A percentile compares a stretch with the other conserved stretches of the same genome.
Conservation (phyloP, 495 filamentous ascomycete genomes). For the Penicillium argentinense region DNA sequence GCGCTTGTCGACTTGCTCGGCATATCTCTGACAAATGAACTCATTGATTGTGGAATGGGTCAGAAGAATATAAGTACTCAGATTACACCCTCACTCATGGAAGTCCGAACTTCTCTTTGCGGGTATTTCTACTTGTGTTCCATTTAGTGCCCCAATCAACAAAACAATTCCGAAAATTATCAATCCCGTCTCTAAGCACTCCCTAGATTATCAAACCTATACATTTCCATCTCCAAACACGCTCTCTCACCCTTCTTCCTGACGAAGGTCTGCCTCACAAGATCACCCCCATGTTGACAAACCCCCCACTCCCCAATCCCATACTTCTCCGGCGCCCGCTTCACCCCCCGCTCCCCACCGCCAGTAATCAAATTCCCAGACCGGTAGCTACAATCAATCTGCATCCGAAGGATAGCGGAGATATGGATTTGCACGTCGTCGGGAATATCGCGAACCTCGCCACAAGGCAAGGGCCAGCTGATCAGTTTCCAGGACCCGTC, state of each 20-base stretch:
- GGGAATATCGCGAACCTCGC: slow-evolving; percentile 76
- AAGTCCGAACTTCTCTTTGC: too few relatives aligned
- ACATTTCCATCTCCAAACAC: slow-evolving; percentile 4
- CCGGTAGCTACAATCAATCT: slow-evolving; percentile 58
- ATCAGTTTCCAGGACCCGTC: slow-evolving; percentile 77
- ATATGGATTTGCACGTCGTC: slow-evolving; percentile 64
- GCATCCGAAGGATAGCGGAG: slow-evolving; percentile 68
- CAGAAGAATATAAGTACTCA: too few relatives aligned
- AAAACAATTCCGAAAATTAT: too few relatives aligned
- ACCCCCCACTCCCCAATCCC: slow-evolving; percentile 70
- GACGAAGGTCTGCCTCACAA: slow-evolving; percentile 56
- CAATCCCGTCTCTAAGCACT: too few relatives aligned
- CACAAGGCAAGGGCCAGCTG: slow-evolving; percentile 69
- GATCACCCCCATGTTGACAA: slow-evolving; percentile 55
- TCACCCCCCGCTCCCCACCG: slow-evolving; percentile 66
- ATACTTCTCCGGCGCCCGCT: slow-evolving; percentile 51
- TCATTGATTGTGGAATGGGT: too few relatives aligned
- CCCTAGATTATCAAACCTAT: too few relatives aligned
- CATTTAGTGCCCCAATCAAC: too few relatives aligned
- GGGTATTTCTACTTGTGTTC: too few relatives aligned
- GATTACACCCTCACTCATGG: too few relatives aligned
- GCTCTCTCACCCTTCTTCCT: slow-evolving; percentile 13
- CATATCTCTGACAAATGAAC: too few relatives aligned
- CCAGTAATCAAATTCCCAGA: slow-evolving; percentile 76
- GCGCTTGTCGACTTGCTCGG: too few relatives aligned